A percentile compares a stretch with the other conserved stretches of the same genome.
phyloP scores from a whole-genome alignment of 768 basidiomycete species.

The Kondoa subrosea region DNA sequence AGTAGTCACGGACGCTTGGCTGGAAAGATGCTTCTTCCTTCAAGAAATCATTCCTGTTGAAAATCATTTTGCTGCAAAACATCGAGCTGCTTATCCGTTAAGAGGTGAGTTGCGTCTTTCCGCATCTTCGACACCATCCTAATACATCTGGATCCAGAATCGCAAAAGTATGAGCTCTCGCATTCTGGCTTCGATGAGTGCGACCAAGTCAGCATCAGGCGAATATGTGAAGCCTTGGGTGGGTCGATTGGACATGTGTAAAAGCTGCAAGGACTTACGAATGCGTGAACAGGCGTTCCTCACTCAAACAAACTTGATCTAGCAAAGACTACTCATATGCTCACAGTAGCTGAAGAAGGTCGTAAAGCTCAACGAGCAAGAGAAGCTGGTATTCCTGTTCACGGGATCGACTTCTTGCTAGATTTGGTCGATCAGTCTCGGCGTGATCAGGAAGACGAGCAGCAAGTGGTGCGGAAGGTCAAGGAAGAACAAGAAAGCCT shows the following conservation, averaged over 20 bases:
- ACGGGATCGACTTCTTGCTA: background rate
- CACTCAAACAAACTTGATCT: background rate
- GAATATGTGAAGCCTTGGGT: background rate
- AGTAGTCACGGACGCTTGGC: constrained; percentile 11
- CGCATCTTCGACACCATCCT: background rate
- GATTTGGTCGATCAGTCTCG: background rate
- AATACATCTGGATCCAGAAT: background rate
- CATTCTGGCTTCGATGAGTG: constrained; percentile 7
- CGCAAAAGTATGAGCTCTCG: background rate
- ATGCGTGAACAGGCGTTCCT: background rate
- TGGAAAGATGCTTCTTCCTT: constrained; percentile 11
- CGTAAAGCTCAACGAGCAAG: background rate
- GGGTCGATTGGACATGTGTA: background rate
- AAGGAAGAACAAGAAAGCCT: constrained; percentile 2
- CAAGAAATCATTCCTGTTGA: background rate
- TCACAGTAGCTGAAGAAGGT: background rate
- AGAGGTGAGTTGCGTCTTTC: background rate
- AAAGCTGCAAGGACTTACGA: background rate
- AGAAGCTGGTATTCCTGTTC: background rate
- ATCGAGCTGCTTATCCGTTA: background rate
- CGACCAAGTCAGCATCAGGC: background rate
- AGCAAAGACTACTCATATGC: background rate
- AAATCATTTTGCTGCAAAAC: background rate
- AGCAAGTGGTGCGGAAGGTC: background rate
- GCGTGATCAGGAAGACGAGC: background rate